Evolutionary conservation across 495 filamentous ascomycete species (phyloP), one percentile per base, ranked within the genome.

Genomic region (Xylaria longipes): DNA sequence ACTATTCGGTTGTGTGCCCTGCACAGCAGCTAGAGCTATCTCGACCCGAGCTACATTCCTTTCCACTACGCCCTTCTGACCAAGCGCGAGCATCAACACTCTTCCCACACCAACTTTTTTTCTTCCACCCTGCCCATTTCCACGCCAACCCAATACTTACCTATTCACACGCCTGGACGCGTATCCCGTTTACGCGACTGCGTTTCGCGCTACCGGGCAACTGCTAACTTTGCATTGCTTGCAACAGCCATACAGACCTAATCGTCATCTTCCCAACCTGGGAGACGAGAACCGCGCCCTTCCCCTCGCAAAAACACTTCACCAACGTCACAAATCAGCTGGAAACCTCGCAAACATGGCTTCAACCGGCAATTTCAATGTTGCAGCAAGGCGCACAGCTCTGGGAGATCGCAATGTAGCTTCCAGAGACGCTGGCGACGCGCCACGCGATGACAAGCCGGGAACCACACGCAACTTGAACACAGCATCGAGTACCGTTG

Each of bases 371-470:
- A 86, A 86, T 37, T 79, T 91, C 63, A 95, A 92, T 80, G 88
- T 88, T 64, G 88, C 86, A 50, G 84, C 90, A 31, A 94, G 93
- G 82, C 89, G 94, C 71, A 90, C 89, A 46, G 92, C 89, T 20
- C 93, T 96, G 80, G 91, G 87, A 20, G 94, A 97, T 77, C 85
- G 94, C 45, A 95, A 90, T 86, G 94, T 93, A 77, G 91, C 86
- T 20, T 79, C 83, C 37, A 91, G 90, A 74, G 74, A 82, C 31
- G 74, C 85, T 15, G 83, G 76, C 37, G 82, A 81, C 68, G 86
- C 79, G 39, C 27, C 22, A 39, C 31, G 58, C 35, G 35, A 63
- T 31, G 9, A 57, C 52, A 60, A 65, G 62, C 27, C 48, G 6
- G 35, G 29, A 45, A 2, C n/a, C 9, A 68, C 65, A 54, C 60